A percentile compares a stretch with the other conserved stretches of the same genome.
phyloP scores from a whole-genome alignment of 257 asterid genomes.

The Anisodus acutangulus region DNA sequence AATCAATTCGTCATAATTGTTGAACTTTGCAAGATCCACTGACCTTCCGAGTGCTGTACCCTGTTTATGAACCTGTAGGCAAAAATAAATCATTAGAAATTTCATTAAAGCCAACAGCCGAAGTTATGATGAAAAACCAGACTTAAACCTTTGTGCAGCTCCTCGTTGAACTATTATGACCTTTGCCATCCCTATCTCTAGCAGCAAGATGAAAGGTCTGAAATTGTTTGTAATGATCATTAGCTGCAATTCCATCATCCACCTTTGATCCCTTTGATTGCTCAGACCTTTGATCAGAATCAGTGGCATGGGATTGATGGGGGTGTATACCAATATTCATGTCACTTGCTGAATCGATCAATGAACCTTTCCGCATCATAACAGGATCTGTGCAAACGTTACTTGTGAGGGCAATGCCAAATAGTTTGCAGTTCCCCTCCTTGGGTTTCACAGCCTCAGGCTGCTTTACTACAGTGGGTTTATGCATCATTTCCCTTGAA shows the following conservation, averaged over 20 bases:
- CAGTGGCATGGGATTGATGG: slow-evolving; percentile 50
- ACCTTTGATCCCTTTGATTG: slow-evolving; percentile 64
- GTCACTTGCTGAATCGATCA: slow-evolving; percentile 42
- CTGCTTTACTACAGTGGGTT: slow-evolving; percentile 46
- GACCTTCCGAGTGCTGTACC: slow-evolving; percentile 98
- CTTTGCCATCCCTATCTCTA: slow-evolving; percentile 66
- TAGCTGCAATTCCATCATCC: slow-evolving; percentile 50
- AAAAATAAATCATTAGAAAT: not conserved
- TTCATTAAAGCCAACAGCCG: not conserved
- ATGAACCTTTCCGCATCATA: slow-evolving; percentile 38
- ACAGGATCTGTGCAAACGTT: slow-evolving; percentile 53
- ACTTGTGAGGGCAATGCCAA: slow-evolving; percentile 71
- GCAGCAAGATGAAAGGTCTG: slow-evolving; percentile 45
- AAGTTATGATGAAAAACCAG: not conserved
- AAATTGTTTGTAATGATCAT: slow-evolving; percentile 64
- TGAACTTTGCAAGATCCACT: slow-evolving; percentile 85
- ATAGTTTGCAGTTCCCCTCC: slow-evolving; percentile 79
- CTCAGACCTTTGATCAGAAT: slow-evolving; percentile 56
- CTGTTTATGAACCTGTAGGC: slow-evolving; percentile 88
- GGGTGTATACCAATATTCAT: slow-evolving; percentile 43
- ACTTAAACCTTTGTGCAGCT: slow-evolving; percentile 92
- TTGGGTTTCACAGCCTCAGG: slow-evolving; percentile 55
- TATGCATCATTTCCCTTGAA: slow-evolving; percentile 59
- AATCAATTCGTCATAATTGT: slow-evolving; percentile 69
- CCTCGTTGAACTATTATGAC: slow-evolving; percentile 64